Base-by-base conservation (phyloP, 2,329 filamentous ascomycete genomes). In the Cyphellophora europaea region DNA sequence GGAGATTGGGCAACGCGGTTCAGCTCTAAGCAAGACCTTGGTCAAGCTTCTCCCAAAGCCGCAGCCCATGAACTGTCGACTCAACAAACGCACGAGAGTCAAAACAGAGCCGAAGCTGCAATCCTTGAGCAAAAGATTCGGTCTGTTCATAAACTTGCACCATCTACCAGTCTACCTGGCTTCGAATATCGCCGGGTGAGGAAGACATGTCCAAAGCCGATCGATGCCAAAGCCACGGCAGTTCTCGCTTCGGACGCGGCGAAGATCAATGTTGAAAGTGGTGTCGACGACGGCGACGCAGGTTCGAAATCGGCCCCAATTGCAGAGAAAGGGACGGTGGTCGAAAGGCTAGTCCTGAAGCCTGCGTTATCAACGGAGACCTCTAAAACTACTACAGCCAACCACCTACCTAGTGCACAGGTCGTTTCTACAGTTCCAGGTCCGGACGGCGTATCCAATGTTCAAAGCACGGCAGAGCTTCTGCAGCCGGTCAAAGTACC, bases 171-270 rank as follows among this genome's bases (percentile, higher is more conserved):
- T 25, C 43, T 60, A 30, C 52, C 57, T 2, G 55, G 53, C 29
- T 63, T 62, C 37, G 52, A 61, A 47, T 63, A 58, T 39, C 54
- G 55, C 19, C 47, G 51, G 11, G 49, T 38, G 35, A 48, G 45
- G 23, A 19, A 33, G 27, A 10, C 6, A 10, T 3, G 11, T 12
- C 27, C 35, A 17, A 13, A 31, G 11, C 35, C 42, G n/a, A 29
- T 28, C 12, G 37, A 43, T 8, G 14, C 14, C n/a, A 13, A 27
- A 6, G 25, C 14, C 5, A 4, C 6, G n/a, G 14, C 5, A 3
- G 25, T 4, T n/a, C n/a, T 4, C 14, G 4, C n/a, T 11, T 6
- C n/a, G 14, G n/a, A 3, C 23, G 11, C 14, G 23, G 6, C 14
- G 23, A 3, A 27, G 14, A 6, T 27, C 3, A 27, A n/a, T n/a